Base-by-base conservation (phyloP, 176 grass and related monocot species). In the Musa beccarii region DNA sequence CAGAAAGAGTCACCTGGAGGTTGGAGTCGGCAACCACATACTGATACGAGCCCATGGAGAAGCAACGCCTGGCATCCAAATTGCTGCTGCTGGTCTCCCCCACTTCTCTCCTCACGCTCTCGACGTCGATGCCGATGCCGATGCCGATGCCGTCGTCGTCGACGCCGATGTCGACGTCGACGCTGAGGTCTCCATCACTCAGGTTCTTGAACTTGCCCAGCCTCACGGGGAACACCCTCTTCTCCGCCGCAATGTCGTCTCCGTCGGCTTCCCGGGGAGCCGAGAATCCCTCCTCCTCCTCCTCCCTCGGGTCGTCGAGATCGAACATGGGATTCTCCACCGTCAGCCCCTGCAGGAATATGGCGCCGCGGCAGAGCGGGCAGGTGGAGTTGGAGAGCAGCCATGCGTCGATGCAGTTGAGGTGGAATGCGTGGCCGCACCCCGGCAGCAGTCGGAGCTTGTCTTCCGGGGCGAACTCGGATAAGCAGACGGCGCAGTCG, bases 401-500 rank as follows among this genome's bases (percentile, higher is more conserved):
- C 93, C 90, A 97, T 73, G 88, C 88, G 78, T 97, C 93, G 76
- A 97, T 97, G 75, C 93, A 97, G 70, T 74, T 80, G 49, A 88
- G 63, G 83, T 97, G 94, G 83, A 97, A 97, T 0, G 90, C 94
- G 74, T 97, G 94, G 67, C 94, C 90, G 71, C 94, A 97, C 68
- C 87, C 59, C 66, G 94, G 90, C 72, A 97, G 76, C 17, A 97
- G 86, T 67, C 93, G 88, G 85, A 97, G 87, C 12, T 89, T 92
- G 83, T 97, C 90, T 3, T 83, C 86, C 2, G 19, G 69, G 8
- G 51, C 72, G 82, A 97, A 93, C 80, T 90, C 93, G 55, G 56
- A 78, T 19, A 97, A 87, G 77, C 94, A 97, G 34, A 97, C 86
- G 13, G 94, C 94, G 81, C 94, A 97, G 82, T 97, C 94, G 73